These are phyloP conservation scores for Trametes sanguinea DNA, from an alignment of 768 basidiomycete genomes.

Conservation along the genomic window DNA sequence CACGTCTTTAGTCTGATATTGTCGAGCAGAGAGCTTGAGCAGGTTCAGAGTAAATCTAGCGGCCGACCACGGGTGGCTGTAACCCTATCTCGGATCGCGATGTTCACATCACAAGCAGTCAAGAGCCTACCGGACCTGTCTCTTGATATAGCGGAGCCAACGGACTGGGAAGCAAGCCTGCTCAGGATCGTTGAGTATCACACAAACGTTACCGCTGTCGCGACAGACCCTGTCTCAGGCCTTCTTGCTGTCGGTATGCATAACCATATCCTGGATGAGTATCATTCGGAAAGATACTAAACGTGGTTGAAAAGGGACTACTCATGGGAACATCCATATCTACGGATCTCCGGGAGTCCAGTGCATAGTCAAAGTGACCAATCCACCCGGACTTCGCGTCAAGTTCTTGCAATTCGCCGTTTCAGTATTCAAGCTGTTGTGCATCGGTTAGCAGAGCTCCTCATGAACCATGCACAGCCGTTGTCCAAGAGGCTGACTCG, in stretches of 20 bases:
- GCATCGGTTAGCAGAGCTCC: conserved; percentile 52
- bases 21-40: too few relatives aligned
- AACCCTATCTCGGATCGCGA: not conserved
- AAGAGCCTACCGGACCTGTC: conserved; percentile 55
- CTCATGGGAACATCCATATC: conserved; percentile 60
- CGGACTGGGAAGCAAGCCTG: conserved; percentile 57
- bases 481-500: not conserved
- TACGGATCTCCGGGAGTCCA: conserved; percentile 72
- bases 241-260: conserved; percentile 61
- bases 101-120: conserved; percentile 18
- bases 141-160: conserved; percentile 51
- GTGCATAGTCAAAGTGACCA: conserved; percentile 46
- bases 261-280: not conserved
- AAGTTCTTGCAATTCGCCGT: conserved; percentile 66
- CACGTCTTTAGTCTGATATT: too few relatives aligned
- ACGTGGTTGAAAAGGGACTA: conserved; percentile 50
- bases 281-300: not conserved
- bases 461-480: not conserved
- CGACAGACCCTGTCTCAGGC: conserved; percentile 60
- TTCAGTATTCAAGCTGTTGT: conserved; percentile 55
- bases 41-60: too few relatives aligned
- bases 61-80: too few relatives aligned
- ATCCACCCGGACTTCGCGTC: conserved; percentile 43
- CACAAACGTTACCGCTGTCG: conserved; percentile 51
- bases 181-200: conserved; percentile 54